Percentiles rank a stretch among this genome's conserved stretches.
phyloP scores from a whole-genome alignment of 352 stramenopile genomes.

The Globisporangium paroecandrum region DNA sequence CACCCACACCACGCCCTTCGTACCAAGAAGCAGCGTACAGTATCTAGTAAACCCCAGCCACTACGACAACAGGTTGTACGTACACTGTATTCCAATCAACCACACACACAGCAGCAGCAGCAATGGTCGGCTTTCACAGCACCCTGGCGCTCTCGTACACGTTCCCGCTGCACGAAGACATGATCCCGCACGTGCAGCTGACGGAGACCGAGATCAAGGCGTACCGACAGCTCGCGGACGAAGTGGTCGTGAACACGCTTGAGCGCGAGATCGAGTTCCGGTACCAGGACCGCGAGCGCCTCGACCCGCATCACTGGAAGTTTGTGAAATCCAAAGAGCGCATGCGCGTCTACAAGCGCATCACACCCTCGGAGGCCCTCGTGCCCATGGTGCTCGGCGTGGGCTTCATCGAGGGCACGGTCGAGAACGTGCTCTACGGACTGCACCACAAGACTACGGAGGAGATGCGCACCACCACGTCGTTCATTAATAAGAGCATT shows the following conservation, averaged over 20 bases:
- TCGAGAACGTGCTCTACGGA: slow-evolving; percentile 52
- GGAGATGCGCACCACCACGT: slow-evolving; percentile 40
- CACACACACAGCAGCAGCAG: neutral
- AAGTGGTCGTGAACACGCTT: slow-evolving; percentile 42
- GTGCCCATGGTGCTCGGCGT: slow-evolving; percentile 45
- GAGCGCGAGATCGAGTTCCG: slow-evolving; percentile 40
- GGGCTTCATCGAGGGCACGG: slow-evolving; percentile 32
- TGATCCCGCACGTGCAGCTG: slow-evolving; percentile 25
- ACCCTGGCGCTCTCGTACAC: slow-evolving; percentile 3
- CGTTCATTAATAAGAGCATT: slow-evolving; percentile 33
- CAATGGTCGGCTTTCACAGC: neutral
- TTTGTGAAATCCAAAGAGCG: slow-evolving; percentile 35
- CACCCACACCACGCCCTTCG: neutral
- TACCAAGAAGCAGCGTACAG: neutral
- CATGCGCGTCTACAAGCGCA: slow-evolving; percentile 36
- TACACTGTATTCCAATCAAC: neutral
- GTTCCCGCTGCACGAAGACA: slow-evolving; percentile 20
- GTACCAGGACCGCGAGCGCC: neutral
- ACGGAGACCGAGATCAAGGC: slow-evolving; percentile 27
- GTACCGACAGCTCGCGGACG: slow-evolving; percentile 29
- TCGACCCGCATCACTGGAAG: slow-evolving; percentile 25
- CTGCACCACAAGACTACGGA: slow-evolving; percentile 46
- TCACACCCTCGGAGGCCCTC: slow-evolving; percentile 16
- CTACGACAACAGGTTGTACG: neutral
- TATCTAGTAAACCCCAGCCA: neutral